Conservation (phyloP, 2,329 filamentous ascomycete species). For the Arthrinium puccinioides region DNA sequence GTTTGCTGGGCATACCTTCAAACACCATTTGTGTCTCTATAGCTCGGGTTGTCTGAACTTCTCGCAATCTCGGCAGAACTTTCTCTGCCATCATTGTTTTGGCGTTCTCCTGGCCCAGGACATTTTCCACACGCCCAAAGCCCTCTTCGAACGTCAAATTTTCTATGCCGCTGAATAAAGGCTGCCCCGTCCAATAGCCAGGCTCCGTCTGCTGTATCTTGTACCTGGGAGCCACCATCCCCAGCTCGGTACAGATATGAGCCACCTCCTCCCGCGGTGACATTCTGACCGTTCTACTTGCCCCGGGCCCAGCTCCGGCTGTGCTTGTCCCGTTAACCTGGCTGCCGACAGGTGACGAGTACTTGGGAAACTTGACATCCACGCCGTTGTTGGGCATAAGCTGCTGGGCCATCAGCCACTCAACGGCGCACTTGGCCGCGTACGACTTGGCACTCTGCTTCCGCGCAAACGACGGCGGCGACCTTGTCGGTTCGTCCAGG, state of each 20-base stretch:
- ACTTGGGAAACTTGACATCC: constrained; percentile 11
- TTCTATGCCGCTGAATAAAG: constrained; percentile 20
- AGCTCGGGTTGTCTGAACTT: no score
- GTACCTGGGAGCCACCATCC: constrained; percentile 27
- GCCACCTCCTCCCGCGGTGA: constrained; percentile 16
- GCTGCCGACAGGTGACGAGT: constrained; percentile 1
- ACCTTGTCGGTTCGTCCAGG: constrained; percentile 13
- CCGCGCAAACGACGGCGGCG: constrained; percentile 28
- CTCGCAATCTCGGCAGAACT: constrained; percentile 28
- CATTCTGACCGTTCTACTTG: neutral
- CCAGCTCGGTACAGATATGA: constrained; percentile 25
- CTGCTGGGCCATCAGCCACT: constrained; percentile 27
- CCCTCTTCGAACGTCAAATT: constrained; percentile 6
- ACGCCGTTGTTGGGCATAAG: constrained; percentile 18
- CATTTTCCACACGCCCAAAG: constrained; percentile 8
- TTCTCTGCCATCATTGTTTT: constrained; percentile 31
- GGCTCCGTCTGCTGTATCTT: constrained; percentile 10
- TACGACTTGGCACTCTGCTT: constrained; percentile 50
- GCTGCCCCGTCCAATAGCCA: constrained; percentile 27
- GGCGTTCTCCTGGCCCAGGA: constrained; percentile 12
- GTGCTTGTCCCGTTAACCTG: neutral
- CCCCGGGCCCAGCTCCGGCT: neutral
- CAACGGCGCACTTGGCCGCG: constrained; percentile 40
- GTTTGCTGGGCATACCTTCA: no score
- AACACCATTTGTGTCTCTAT: no score